Evolutionary conservation across 2,329 filamentous ascomycete species (phyloP).

Genomic region (Sarocladium oryzae): DNA sequence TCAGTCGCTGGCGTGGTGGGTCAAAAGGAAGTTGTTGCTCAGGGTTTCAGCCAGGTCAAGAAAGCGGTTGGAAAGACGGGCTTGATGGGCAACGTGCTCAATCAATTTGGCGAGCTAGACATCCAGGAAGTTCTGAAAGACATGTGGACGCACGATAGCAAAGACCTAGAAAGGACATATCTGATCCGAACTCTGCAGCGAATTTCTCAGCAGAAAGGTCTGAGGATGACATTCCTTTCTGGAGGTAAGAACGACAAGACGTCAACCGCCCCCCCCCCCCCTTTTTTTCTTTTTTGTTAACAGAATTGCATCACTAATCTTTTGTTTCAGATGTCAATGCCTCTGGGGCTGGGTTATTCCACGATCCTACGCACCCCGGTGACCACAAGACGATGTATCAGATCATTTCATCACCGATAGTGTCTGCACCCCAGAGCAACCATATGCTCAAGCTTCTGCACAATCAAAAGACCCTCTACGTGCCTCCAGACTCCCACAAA

Average conservation of each 20-base stretch:
- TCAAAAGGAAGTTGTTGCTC: slow-evolving; percentile 85
- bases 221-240: slow-evolving; percentile 95
- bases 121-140: slow-evolving; percentile 91
- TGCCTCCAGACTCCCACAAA: slow-evolving; percentile 79
- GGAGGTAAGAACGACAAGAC: slow-evolving; percentile 52
- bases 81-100: slow-evolving; percentile 91
- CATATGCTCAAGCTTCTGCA: slow-evolving; percentile 95
- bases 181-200: slow-evolving; percentile 92
- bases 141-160: slow-evolving; percentile 97
- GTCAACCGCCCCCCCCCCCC: too few relatives aligned
- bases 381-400: slow-evolving; percentile 99
- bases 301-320: slow-evolving; percentile 17
- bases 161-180: slow-evolving; percentile 95
- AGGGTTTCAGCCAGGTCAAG: slow-evolving; percentile 92
- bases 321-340: slow-evolving; percentile 64
- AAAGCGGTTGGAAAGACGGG: slow-evolving; percentile 93
- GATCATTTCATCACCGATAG: slow-evolving; percentile 86
- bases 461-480: slow-evolving; percentile 85
- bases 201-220: slow-evolving; percentile 88
- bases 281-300: neutral
- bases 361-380: slow-evolving; percentile 83
- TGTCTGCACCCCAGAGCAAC: slow-evolving; percentile 75
- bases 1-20: slow-evolving; percentile 93
- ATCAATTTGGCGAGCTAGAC: slow-evolving; percentile 93
- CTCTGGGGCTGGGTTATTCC: slow-evolving; percentile 85